Base-by-base conservation (phyloP, 257 asterid species). In the Nicotiana benthamiana region DNA sequence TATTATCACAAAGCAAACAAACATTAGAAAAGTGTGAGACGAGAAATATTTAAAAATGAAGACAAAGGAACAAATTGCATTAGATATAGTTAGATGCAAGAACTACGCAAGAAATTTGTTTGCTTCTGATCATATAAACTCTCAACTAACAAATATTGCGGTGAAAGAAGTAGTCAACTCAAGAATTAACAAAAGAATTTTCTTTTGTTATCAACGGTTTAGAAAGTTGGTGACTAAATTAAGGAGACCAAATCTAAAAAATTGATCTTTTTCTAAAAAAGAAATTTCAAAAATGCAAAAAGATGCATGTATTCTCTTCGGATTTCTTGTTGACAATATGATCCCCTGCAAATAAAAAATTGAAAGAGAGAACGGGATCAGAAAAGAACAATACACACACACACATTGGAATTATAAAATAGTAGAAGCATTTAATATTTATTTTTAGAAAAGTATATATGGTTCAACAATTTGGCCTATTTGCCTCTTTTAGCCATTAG, bases 201-300 rank as follows among this genome's bases (percentile, higher is more conserved):
- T 48, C 6, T 13, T 51, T 51, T 51, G 18, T 15, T 51, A 51
- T 13, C 17, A 11, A 2, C 13, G 0, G 78, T 48, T 74, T 16
- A 52, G 60, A 18, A 70, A 46, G 78, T 74, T 74, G 78, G 51
- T 48, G 61, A 74, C 51, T 74, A 74, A 74, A 74, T 48, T 24
- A 74, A 46, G 27, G 78, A 13, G 24, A 9, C 78, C 61, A 74
- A 24, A 74, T 48, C 78, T 74, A 74, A 48, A 24, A 74, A 26
- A 22, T 2, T 24, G 24, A 46, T 46, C 43, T 6, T 40, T 40
- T 10, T 9, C 11, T 22, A 15, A 8, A 36, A 67, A 40, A 7
- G 34, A 36, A 8, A 9, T 1, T 1, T 40, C 48, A 8, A 2
- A 40, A 40, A 40, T 40, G 12, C 12, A 40, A 40, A 40, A 9